Conservation (phyloP, 192 early-diverging fungal genomes). For the Dispira parvispora region DNA sequence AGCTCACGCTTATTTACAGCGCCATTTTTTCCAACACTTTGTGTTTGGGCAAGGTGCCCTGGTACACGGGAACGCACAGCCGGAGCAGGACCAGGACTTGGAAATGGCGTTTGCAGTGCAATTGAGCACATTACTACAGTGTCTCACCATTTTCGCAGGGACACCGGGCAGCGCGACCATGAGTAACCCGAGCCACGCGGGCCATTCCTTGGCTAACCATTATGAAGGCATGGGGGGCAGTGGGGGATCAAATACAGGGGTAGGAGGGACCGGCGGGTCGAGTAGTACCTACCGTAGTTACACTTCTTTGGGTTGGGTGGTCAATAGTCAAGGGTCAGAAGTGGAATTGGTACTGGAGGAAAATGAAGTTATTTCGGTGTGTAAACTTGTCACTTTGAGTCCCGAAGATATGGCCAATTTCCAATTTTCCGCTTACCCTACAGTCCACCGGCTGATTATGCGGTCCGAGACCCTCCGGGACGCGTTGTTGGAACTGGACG, state of each 20-base stretch:
- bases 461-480: slow-evolving; percentile 32
- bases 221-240: neutral
- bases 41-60: neutral
- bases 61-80: neutral
- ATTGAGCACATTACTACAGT: slow-evolving; percentile 14
- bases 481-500: slow-evolving; percentile 38
- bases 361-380: slow-evolving; percentile 30
- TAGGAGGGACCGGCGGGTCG: neutral
- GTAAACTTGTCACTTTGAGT: slow-evolving; percentile 29
- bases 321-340: slow-evolving; percentile 21
- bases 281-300: neutral
- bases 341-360: slow-evolving; percentile 35
- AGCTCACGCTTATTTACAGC: slow-evolving; percentile 8
- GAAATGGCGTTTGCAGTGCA: slow-evolving; percentile 12
- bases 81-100: neutral
- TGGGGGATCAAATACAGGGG: neutral
- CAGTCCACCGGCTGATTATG: slow-evolving; percentile 33
- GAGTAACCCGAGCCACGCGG: no score
- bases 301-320: slow-evolving; percentile 8
- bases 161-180: no score
- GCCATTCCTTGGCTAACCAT: neutral
- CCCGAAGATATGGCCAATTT: slow-evolving; percentile 25
- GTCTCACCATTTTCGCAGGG: slow-evolving; percentile 16
- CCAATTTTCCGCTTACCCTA: slow-evolving; percentile 19
- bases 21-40: slow-evolving; percentile 8